Evolutionary conservation across 352 stramenopile genomes (phyloP), one percentile per base, ranked within the genome.

Genomic region (Discostella stelligera): DNA sequence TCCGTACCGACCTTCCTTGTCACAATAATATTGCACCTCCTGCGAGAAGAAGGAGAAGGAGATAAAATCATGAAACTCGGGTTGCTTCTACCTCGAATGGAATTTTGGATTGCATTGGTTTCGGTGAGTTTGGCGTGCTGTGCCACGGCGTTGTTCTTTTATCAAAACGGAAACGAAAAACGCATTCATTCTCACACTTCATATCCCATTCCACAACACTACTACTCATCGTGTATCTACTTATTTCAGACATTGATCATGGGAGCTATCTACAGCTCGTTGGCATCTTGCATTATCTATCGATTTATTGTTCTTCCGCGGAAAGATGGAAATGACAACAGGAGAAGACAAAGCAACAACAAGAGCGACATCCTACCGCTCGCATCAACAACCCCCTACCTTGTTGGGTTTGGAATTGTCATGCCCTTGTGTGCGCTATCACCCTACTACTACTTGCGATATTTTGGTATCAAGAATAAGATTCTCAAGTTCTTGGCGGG

Each of bases 341-440:
- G 53, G 8, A 25, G 44, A 13, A 48, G 30, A 16, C 9, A 69
- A 58, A 46, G 14, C n/a, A n/a, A n/a, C n/a, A n/a, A n/a, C n/a
- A n/a, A n/a, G n/a, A n/a, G n/a, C n/a, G n/a, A n/a, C n/a, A 21
- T 30, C 55, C n/a, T 27, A 55, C 10, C 21, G 23, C 41, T 23
- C 20, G 32, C 3, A 37, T 18, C 7, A 46, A 66, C 67, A n/a
- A 72, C 58, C 56, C 30, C 46, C 13, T 74, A 54, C 23, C n/a
- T 88, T 0, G 13, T 86, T 20, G 82, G 79, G 14, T 90, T 84
- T 79, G 86, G 86, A 21, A 25, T 90, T 48, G 55, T 90, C 30
- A 86, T 90, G 50, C 86, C 86, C 30, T 30, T 86, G 6, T 67
- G 73, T 48, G 50, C 81, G n/a, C 65, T 71, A 25, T 52, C 71